Evolutionary conservation across 192 early-diverging fungal species (phyloP).

Genomic region (Linnemannia schmuckeri): DNA sequence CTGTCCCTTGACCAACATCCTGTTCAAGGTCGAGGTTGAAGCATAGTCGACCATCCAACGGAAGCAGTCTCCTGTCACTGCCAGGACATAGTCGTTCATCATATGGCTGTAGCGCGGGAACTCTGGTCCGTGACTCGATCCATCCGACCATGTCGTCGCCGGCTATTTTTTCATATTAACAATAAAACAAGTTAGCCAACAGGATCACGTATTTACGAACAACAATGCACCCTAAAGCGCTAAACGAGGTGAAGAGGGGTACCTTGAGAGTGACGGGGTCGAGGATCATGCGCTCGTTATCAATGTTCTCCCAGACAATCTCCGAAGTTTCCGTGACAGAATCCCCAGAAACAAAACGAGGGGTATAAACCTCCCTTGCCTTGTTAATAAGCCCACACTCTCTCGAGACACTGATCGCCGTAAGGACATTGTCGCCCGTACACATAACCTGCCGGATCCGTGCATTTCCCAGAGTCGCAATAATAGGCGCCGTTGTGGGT

Average conservation of each 20-base stretch:
- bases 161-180: slow-evolving; percentile 9
- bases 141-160: slow-evolving; percentile 12
- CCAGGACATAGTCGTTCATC: slow-evolving; percentile 81
- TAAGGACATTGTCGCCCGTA: slow-evolving; percentile 97
- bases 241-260: neutral
- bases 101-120: slow-evolving; percentile 50
- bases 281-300: slow-evolving; percentile 60
- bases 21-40: slow-evolving; percentile 67
- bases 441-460: slow-evolving; percentile 97
- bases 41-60: slow-evolving; percentile 93
- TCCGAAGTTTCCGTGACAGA: slow-evolving; percentile 64
- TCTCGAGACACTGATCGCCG: slow-evolving; percentile 93
- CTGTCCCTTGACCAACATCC: slow-evolving; percentile 91
- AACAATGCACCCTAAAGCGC: too few relatives aligned
- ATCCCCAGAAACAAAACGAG: slow-evolving; percentile 72
- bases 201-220: too few relatives aligned
- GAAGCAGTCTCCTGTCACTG: slow-evolving; percentile 97
- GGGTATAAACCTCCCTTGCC: slow-evolving; percentile 81
- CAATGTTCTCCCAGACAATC: slow-evolving; percentile 80
- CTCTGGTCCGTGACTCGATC: slow-evolving; percentile 37
- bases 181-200: neutral
- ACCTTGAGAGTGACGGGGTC: slow-evolving; percentile 64
- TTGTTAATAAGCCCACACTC: slow-evolving; percentile 93
- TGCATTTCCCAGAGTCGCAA: slow-evolving; percentile 84
- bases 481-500: slow-evolving; percentile 81